Base-by-base conservation (phyloP, 2,329 filamentous ascomycete species). In the Zalaria sp. region DNA sequence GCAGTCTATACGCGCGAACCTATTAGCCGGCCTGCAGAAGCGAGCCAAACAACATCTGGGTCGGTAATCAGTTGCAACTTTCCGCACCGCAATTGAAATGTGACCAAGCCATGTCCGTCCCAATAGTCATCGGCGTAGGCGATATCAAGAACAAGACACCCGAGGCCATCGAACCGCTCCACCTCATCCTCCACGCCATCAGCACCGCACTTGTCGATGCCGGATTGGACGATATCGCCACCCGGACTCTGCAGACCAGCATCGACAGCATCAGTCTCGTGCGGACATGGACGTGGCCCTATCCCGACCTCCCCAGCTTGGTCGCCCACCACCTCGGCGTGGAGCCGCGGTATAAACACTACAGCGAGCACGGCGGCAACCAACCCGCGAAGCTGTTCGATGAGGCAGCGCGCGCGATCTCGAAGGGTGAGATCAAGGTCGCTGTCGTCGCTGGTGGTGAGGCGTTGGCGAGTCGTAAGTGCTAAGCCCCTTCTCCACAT, bases 261-360 rank as follows among this genome's bases (percentile, higher is more conserved):
- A 69, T 79, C 40, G 76, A 81, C 52, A 74, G 70, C 48, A 63
- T 82, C 37, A 63, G 70, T 35, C 68, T 79, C 3, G 75, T 81
- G 6, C 67, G 65, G 34, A 74, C 73, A 0, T 82, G 77, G 77
- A 79, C 77, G 0, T 81, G 77, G 77, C 69, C 72, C 1, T 81
- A 81, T 51, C 57, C 64, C 1, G 70, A 81, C 52, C 56, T 81
- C 2, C 74, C 77, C 0, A 64, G 62, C 4, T 57, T 75, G 1
- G 53, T 83, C 4, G 63, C 69, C 0, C 49, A 68, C 34, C 66
- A 62, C 32, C 55, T 81, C 3, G 64, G 61, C 0, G 59, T 74
- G 3, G 54, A 64, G 2, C 61, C 71, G 0, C 60, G 58, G 1
- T 69, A 74, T 49, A 66, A 61, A 38, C 56, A 62, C 26, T 68